Percentiles rank a stretch among this genome's conserved stretches.
phyloP scores from a whole-genome alignment of 2,329 filamentous ascomycete genomes.

The Capronia americana region DNA sequence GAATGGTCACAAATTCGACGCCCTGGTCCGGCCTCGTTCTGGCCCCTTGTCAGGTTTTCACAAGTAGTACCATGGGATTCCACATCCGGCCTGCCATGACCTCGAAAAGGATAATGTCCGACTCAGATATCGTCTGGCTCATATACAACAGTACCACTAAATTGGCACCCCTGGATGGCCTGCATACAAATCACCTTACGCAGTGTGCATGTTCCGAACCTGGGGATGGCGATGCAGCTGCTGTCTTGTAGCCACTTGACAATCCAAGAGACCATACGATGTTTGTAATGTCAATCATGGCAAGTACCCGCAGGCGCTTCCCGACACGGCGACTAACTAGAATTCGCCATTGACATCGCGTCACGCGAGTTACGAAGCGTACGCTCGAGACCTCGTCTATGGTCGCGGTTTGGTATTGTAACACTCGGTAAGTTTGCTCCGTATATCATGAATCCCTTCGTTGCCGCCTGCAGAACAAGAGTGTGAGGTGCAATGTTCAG shows the following conservation, averaged over 20 bases:
- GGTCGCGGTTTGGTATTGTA: constrained; percentile 1
- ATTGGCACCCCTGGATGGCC: not conserved
- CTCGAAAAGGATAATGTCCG: not conserved
- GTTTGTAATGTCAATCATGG: not conserved
- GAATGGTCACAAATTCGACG: too few species aligned
- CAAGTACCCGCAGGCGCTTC: not conserved
- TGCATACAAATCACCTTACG: not conserved
- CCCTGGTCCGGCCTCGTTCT: not conserved
- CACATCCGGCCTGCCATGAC: not conserved
- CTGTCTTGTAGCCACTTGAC: not conserved
- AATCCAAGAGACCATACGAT: not conserved
- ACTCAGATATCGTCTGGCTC: not conserved
- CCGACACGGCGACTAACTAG: not conserved
- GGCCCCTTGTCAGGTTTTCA: not conserved
- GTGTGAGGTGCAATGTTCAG: not conserved
- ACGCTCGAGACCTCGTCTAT: not conserved
- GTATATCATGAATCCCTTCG: not conserved
- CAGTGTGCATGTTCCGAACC: not conserved
- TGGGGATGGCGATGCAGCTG: not conserved
- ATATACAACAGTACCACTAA: not conserved
- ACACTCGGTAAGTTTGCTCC: not conserved
- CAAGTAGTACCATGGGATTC: not conserved
- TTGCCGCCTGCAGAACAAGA: not conserved
- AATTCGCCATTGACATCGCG: not conserved
- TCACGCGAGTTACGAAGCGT: not conserved